Percentiles rank a stretch among this genome's conserved stretches.
phyloP scores from a whole-genome alignment of 2,329 filamentous ascomycete genomes.

The Beauveria rudraprayagi region DNA sequence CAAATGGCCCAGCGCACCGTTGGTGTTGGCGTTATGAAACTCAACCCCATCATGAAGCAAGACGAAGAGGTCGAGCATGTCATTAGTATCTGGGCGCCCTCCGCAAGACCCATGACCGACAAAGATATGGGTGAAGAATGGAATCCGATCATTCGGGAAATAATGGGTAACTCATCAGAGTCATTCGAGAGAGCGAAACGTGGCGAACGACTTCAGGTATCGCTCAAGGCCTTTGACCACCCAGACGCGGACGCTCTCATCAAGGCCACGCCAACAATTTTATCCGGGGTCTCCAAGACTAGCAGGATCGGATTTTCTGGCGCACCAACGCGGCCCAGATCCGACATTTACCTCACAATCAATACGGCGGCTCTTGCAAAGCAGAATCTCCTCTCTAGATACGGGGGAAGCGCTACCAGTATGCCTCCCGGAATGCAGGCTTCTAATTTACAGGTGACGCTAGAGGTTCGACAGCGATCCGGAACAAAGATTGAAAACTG shows the following conservation, averaged over 20 bases:
- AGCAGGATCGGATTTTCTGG: conserved; percentile 90
- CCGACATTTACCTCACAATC: conserved; percentile 90
- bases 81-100: conserved; percentile 68
- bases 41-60: conserved; percentile 67
- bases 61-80: conserved; percentile 66
- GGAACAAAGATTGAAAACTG: conserved; percentile 82
- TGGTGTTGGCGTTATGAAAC: conserved; percentile 67
- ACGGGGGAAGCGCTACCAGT: conserved; percentile 65
- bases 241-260: conserved; percentile 74
- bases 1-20: conserved; percentile 48
- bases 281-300: conserved; percentile 74
- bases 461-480: conserved; percentile 73
- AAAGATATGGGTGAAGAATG: conserved; percentile 54
- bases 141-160: conserved; percentile 62
- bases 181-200: conserved; percentile 65
- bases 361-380: conserved; percentile 69
- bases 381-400: conserved; percentile 62
- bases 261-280: conserved; percentile 76
- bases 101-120: conserved; percentile 44
- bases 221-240: conserved; percentile 69
- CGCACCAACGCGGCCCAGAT: conserved; percentile 77
- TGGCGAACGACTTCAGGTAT: conserved; percentile 71
- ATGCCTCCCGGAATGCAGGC: conserved; percentile 55
- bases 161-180: conserved; percentile 67
- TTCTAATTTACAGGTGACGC: conserved; percentile 73